phyloP scores from a whole-genome alignment of 192 early-diverging fungal genomes.

The Coemansia sp. region DNA sequence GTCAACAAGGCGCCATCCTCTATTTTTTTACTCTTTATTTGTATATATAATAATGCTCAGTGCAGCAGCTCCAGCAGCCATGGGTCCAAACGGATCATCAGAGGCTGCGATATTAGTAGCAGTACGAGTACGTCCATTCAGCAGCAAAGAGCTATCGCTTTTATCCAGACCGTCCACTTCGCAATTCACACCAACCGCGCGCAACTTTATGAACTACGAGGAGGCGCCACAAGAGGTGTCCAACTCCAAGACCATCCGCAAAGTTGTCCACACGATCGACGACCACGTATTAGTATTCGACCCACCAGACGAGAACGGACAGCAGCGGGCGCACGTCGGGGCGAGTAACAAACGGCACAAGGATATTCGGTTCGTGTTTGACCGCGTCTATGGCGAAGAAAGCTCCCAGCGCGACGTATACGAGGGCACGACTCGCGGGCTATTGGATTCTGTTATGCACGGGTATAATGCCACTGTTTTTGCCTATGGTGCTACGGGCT shows the following conservation, averaged over 20 bases:
- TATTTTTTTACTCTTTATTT: neutral
- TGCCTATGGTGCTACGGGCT: constrained; percentile 83
- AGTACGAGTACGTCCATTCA: constrained; percentile 66
- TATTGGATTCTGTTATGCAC: constrained; percentile 69
- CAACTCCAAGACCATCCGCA: constrained; percentile 38
- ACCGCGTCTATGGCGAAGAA: constrained; percentile 73
- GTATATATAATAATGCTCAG: constrained; percentile 16
- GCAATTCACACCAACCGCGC: constrained; percentile 54
- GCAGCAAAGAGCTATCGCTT: constrained; percentile 50
- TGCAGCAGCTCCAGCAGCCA: constrained; percentile 7
- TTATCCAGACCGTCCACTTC: constrained; percentile 40
- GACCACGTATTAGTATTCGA: constrained; percentile 78
- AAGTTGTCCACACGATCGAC: constrained; percentile 65
- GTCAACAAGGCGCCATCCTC: neutral
- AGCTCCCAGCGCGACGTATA: constrained; percentile 70
- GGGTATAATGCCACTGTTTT: constrained; percentile 92
- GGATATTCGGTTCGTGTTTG: constrained; percentile 74
- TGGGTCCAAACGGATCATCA: neutral
- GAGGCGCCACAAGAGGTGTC: constrained; percentile 19
- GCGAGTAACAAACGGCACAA: constrained; percentile 69
- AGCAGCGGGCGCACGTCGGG: constrained; percentile 39
- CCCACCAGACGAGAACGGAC: constrained; percentile 62
- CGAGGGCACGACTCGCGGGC: constrained; percentile 67
- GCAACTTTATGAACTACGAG: constrained; percentile 48
- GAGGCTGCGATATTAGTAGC: constrained; percentile 55